Conservation (phyloP, 257 asterid species). For the Solanum etuberosum region DNA sequence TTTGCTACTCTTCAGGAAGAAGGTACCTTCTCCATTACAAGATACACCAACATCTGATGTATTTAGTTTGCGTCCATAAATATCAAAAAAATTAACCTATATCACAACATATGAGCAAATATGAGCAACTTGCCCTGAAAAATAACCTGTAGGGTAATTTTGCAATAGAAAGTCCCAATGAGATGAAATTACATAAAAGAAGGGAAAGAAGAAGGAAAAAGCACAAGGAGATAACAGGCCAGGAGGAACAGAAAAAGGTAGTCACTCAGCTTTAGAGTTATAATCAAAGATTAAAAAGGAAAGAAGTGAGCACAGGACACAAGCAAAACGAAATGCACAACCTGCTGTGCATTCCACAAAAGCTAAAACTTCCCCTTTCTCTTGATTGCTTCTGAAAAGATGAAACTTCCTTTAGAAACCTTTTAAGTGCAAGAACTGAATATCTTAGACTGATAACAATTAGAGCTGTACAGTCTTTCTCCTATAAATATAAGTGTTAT, state of each 20-base stretch:
- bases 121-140: background rate
- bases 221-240: background rate
- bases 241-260: background rate
- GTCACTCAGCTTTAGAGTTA: background rate
- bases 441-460: background rate
- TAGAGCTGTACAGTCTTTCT: background rate
- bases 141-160: background rate
- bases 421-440: background rate
- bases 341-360: background rate
- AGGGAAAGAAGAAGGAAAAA: background rate
- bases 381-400: background rate
- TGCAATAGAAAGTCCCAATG: background rate
- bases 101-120: background rate
- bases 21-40: slow-evolving; percentile 64
- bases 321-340: background rate
- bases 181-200: background rate
- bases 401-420: background rate
- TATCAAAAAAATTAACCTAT: slow-evolving; percentile 79
- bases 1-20: slow-evolving; percentile 51
- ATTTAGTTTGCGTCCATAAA: slow-evolving; percentile 84
- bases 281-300: background rate
- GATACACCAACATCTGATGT: slow-evolving; percentile 82
- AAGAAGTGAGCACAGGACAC: background rate
- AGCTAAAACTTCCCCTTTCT: background rate
- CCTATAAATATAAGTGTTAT: background rate